These are phyloP conservation scores for Coniochaeta sp. DNA, from an alignment of 2,329 filamentous ascomycete genomes.

Conservation along the genomic window DNA sequence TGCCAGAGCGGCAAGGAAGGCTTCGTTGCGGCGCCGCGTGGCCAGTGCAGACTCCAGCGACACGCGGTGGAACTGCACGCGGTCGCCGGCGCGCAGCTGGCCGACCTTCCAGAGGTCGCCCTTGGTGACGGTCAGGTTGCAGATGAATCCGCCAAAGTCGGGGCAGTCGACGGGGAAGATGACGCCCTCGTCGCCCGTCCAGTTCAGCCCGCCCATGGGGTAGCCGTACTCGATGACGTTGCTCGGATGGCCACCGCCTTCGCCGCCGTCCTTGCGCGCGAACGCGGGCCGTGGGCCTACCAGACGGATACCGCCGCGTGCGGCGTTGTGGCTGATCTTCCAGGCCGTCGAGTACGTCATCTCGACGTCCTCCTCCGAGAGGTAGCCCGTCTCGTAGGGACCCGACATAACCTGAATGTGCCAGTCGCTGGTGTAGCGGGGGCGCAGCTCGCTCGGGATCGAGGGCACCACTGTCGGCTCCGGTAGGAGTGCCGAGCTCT, in stretches of 20 bases:
- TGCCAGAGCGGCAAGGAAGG: constrained; percentile 25
- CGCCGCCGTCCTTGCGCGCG: constrained; percentile 52
- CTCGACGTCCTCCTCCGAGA: constrained; percentile 42
- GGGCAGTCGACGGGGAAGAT: constrained; percentile 53
- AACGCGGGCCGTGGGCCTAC: constrained; percentile 51
- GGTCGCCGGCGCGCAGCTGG: constrained; percentile 29
- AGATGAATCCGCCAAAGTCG: constrained; percentile 54
- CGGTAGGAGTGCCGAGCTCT: constrained; percentile 6
- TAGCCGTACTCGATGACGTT: constrained; percentile 56
- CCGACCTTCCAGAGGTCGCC: constrained; percentile 56
- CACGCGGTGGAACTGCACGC: neutral
- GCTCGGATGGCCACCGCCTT: constrained; percentile 55
- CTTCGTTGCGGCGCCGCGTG: constrained; percentile 31
- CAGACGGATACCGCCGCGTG: constrained; percentile 52
- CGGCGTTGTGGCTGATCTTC: constrained; percentile 55
- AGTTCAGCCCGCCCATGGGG: constrained; percentile 51
- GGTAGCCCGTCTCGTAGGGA: constrained; percentile 47
- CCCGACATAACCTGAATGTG: constrained; percentile 46
- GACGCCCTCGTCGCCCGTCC: constrained; percentile 54
- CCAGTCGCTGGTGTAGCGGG: constrained; percentile 41
- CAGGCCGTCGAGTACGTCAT: constrained; percentile 51
- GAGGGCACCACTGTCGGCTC: constrained; percentile 23
- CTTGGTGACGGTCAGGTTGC: constrained; percentile 45
- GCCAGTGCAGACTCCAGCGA: constrained; percentile 7
- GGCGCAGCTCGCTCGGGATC: constrained; percentile 37